Evolutionary conservation across 75 land plant genomes (phyloP).

Genomic region (Ceratopteris richardii): DNA sequence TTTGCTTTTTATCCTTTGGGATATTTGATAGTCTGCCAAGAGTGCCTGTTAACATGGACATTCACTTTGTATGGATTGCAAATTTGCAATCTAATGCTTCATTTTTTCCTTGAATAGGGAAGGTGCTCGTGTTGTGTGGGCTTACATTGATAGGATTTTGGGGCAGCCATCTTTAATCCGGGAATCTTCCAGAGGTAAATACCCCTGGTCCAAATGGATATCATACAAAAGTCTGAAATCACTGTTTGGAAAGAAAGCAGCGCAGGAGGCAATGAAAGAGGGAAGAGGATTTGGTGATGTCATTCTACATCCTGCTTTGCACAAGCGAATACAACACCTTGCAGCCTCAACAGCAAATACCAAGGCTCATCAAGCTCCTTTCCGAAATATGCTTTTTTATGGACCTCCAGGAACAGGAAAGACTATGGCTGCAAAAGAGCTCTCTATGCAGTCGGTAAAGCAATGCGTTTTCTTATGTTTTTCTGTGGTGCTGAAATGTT

Average conservation of each 20-base stretch:
- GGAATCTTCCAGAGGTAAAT: conserved; percentile 87
- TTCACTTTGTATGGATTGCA: neutral
- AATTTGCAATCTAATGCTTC: neutral
- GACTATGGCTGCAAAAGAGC: conserved; percentile 92
- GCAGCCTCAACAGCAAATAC: conserved; percentile 82
- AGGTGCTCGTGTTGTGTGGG: conserved; percentile 87
- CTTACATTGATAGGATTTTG: conserved; percentile 74
- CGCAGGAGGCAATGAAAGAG: conserved; percentile 28
- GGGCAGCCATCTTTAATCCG: conserved; percentile 89
- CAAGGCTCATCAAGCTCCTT: conserved; percentile 80
- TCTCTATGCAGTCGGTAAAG: conserved; percentile 80
- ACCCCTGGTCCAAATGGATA: conserved; percentile 72
- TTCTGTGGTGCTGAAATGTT: too few species aligned
- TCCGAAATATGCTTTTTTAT: conserved; percentile 88
- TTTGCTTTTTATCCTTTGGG: too few species aligned
- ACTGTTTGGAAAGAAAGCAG: conserved; percentile 17
- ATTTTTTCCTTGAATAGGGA: conserved; percentile 43
- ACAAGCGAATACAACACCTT: conserved; percentile 63
- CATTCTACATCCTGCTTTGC: conserved; percentile 72
- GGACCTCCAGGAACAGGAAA: too few species aligned
- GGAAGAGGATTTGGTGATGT: conserved; percentile 82
- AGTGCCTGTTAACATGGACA: too few species aligned
- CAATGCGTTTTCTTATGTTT: too few species aligned
- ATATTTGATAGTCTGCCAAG: too few species aligned
- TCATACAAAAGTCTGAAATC: conserved; percentile 22